Conservation (phyloP, 2,329 filamentous ascomycete species). For the Dendryphion nanum region DNA sequence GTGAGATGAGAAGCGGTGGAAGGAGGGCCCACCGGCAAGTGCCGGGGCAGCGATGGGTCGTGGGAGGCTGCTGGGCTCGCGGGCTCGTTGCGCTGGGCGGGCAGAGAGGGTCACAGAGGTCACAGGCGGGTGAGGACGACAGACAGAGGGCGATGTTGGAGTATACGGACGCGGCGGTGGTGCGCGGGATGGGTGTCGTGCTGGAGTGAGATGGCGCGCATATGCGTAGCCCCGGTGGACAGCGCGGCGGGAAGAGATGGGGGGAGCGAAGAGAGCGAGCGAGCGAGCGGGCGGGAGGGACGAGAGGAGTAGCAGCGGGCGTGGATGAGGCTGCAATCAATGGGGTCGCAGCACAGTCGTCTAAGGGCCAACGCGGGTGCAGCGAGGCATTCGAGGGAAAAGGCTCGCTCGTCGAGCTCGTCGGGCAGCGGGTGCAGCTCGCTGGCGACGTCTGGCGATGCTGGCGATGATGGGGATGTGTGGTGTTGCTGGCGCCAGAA, state of each 20-base stretch:
- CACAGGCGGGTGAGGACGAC: neutral
- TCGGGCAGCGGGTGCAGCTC: conserved; percentile 2
- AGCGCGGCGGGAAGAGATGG: conserved; percentile 9
- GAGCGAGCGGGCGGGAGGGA: neutral
- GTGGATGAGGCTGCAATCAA: conserved; percentile 14
- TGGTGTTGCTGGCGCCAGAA: conserved; percentile 8
- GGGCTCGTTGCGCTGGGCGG: conserved; percentile 15
- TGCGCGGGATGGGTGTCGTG: conserved; percentile 3
- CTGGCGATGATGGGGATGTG: conserved; percentile 7
- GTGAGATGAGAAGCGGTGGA: conserved; percentile 1
- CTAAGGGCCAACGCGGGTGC: conserved; percentile 20
- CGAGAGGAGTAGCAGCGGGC: neutral
- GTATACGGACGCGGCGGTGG: neutral
- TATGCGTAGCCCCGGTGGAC: conserved; percentile 12
- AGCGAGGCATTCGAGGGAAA: conserved; percentile 26
- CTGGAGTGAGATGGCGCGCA: conserved; percentile 33
- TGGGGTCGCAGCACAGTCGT: conserved; percentile 20
- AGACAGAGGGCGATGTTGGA: too few species aligned
- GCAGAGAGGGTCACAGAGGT: conserved; percentile 21
- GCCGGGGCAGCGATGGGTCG: conserved; percentile 23
- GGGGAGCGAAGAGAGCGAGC: too few species aligned
- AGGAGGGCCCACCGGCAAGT: conserved; percentile 18
- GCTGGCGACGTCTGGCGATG: too few species aligned
- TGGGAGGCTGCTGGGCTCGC: conserved; percentile 18
- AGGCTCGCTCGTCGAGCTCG: conserved; percentile 6